These are phyloP conservation scores for Tolypocladium paradoxum DNA, from an alignment of 2,329 filamentous ascomycete species.

Conservation along the genomic window DNA sequence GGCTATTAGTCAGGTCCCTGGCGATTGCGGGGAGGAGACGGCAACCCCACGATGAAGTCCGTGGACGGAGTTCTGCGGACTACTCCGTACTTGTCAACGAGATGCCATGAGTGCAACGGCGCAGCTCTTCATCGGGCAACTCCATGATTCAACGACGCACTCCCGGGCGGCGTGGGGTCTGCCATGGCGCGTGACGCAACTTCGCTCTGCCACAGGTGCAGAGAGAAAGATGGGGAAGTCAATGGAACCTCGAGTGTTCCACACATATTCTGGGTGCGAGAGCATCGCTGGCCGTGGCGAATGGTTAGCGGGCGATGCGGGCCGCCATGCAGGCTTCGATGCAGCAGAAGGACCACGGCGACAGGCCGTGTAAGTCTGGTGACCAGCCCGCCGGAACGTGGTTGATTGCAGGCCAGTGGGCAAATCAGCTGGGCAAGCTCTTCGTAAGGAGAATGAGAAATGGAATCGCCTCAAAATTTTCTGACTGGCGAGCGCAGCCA, in stretches of 20 bases:
- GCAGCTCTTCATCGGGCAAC: background rate
- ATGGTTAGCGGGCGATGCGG: background rate
- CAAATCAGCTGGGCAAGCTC: slow-evolving; percentile 12
- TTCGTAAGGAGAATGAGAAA: slow-evolving; percentile 12
- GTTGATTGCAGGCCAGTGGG: background rate
- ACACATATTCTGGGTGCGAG: background rate
- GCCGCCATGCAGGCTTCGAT: background rate
- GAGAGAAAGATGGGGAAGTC: background rate
- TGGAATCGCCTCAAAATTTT: slow-evolving; percentile 14
- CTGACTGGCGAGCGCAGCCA: slow-evolving; percentile 23
- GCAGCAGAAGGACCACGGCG: background rate
- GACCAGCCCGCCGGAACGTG: background rate
- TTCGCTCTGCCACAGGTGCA: background rate
- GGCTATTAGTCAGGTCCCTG: background rate
- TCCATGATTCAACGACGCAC: background rate
- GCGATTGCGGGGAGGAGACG: background rate
- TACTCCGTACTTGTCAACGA: no score
- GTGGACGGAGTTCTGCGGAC: no score
- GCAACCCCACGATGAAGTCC: background rate
- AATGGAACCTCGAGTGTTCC: background rate
- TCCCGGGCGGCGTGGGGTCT: background rate
- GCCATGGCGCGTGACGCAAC: background rate
- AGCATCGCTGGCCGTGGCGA: background rate
- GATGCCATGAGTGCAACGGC: no score
- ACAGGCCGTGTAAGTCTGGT: background rate